These are phyloP conservation scores for Verticillium dahliae DNA, from an alignment of 2,329 filamentous ascomycete species.

Conservation along the genomic window DNA sequence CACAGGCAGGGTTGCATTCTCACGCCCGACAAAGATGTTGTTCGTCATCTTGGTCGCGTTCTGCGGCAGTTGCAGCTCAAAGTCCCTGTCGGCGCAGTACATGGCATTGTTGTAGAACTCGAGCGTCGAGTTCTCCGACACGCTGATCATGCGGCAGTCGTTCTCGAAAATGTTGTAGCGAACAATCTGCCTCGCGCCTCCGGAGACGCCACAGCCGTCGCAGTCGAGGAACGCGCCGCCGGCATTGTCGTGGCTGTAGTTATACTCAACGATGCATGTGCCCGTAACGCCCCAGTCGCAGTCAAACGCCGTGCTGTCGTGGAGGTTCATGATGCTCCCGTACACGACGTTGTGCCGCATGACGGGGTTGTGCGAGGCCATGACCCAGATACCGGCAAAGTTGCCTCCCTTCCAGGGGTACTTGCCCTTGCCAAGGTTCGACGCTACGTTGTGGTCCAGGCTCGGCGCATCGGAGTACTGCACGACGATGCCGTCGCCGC, in stretches of 20 bases:
- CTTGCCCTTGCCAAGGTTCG: conserved; percentile 14
- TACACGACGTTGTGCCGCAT: conserved; percentile 17
- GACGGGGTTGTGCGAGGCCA: conserved; percentile 12
- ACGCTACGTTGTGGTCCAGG: conserved; percentile 15
- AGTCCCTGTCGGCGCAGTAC: conserved; percentile 15
- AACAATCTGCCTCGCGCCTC: conserved; percentile 16
- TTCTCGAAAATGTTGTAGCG: conserved; percentile 20
- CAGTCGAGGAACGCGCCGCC: conserved; percentile 18
- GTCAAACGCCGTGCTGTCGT: conserved; percentile 18
- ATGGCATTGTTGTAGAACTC: conserved; percentile 18
- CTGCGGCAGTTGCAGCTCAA: conserved; percentile 12
- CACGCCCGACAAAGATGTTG: conserved; percentile 18
- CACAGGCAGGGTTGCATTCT: conserved; percentile 11
- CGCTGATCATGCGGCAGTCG: conserved; percentile 17
- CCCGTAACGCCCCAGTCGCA: conserved; percentile 20
- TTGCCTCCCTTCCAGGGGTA: conserved; percentile 19
- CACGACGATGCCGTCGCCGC: conserved; percentile 16
- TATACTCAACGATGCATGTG: conserved; percentile 18
- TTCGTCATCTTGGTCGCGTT: conserved; percentile 14
- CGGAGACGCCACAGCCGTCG: conserved; percentile 16
- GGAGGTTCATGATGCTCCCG: conserved; percentile 14
- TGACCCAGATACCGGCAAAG: conserved; percentile 20
- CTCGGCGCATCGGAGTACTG: conserved; percentile 13
- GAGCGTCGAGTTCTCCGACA: conserved; percentile 12
- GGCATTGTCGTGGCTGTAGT: conserved; percentile 19